These are phyloP conservation scores for Mucor plumbeus DNA, from an alignment of 371 early-diverging fungal genomes.

Conservation along the genomic window DNA sequence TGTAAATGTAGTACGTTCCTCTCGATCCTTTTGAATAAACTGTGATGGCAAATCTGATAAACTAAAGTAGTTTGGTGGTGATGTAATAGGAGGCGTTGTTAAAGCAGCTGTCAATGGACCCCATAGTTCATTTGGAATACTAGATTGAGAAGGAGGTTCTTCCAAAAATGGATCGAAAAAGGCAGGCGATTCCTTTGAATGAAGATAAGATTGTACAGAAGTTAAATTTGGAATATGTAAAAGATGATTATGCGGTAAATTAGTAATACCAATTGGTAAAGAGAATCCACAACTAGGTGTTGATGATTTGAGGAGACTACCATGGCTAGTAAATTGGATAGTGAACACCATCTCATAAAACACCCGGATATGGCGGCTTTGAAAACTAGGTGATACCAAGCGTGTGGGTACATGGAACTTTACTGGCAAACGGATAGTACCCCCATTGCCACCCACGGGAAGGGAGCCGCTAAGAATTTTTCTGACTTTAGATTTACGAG, in stretches of 20 bases:
- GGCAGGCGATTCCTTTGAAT: slow-evolving; percentile 36
- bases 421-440: slow-evolving; percentile 26
- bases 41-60: slow-evolving; percentile 24
- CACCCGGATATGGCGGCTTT: slow-evolving; percentile 37
- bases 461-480: slow-evolving; percentile 14
- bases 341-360: slow-evolving; percentile 33
- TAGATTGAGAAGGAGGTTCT: slow-evolving; percentile 31
- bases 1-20: slow-evolving; percentile 20
- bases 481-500: slow-evolving; percentile 21
- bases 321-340: slow-evolving; percentile 26
- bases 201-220: slow-evolving; percentile 32
- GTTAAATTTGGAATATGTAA: slow-evolving; percentile 42
- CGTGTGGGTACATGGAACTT: slow-evolving; percentile 40
- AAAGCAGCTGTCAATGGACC: slow-evolving; percentile 24
- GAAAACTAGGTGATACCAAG: slow-evolving; percentile 43
- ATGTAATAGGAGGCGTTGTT: slow-evolving; percentile 21
- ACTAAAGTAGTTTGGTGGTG: slow-evolving; percentile 43
- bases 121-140: slow-evolving; percentile 21
- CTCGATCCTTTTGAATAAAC: slow-evolving; percentile 26
- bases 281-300: slow-evolving; percentile 23
- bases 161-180: slow-evolving; percentile 43
- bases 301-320: slow-evolving; percentile 30
- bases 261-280: slow-evolving; percentile 43
- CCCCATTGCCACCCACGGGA: slow-evolving; percentile 25
- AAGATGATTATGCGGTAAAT: slow-evolving; percentile 39